Evolutionary conservation across 2,329 filamentous ascomycete genomes (phyloP), one percentile per base, ranked within the genome.

Genomic region (Aspergillus carbonarius): DNA sequence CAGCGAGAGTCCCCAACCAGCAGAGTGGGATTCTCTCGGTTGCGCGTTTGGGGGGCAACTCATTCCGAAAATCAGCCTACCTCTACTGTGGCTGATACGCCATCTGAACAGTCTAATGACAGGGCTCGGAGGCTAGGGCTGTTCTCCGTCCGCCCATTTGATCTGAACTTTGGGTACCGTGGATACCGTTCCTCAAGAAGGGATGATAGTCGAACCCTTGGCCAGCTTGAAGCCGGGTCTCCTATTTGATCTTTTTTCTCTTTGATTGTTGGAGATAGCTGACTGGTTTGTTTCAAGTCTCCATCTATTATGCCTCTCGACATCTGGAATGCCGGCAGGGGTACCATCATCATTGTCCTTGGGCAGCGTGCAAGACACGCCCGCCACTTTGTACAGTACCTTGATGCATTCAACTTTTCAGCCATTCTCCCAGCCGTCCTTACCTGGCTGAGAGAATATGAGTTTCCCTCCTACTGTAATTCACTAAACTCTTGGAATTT

Each of bases 141-240:
- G 9, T 44, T 39, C 18, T 51, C 40, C 17, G 35, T 48, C 10
- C 25, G 47, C 17, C 23, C 42, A 15, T 37, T 60, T n/a, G 25
- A n/a, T 46, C 8, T 37, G 10, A 49, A 34, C 48, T 54, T 54
- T 8, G 17, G 48, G n/a, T 34, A 37, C 34, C 25, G 48, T 34
- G 37, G n/a, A 15, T 47, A 51, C 40, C 57, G 39, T 27, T 17
- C 27, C 12, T 34, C n/a, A 30, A n/a, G 35, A 47, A 23, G 17
- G 15, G 30, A 37, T 27, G 56, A 60, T 20, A 46, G 40, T 15
- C 62, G 58, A 51, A 66, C 66, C 8, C 64, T 60, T 40, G 54
- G 59, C 17, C 64, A 69, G 46, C 58, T 67, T 27, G 68, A 70
- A 47, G 64, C 68, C 27, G 66, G 66, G 10, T 52, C 60, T 30